Percentiles rank a stretch among this genome's conserved stretches.
phyloP scores from a whole-genome alignment of 352 stramenopile species.

The Globisporangium ultimum region DNA sequence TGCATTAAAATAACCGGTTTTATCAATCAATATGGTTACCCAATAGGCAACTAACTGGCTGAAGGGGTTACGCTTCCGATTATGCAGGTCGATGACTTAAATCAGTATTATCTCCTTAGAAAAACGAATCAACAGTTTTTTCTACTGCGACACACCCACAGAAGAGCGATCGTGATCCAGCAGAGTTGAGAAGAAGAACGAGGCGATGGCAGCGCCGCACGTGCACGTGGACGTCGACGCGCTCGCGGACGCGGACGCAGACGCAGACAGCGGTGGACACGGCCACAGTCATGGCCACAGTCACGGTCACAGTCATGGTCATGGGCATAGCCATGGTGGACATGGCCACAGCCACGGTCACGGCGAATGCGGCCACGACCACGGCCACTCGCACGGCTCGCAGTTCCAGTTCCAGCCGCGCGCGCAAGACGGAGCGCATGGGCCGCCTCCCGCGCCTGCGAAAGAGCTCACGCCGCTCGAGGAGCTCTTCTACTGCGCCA shows the following conservation, averaged over 20 bases:
- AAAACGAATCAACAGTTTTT: no score
- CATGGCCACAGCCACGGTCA: slow-evolving; percentile 8
- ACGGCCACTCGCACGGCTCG: neutral
- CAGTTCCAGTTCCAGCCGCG: slow-evolving; percentile 11
- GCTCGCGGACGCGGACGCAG: neutral
- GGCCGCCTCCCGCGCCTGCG: neutral
- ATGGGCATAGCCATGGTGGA: slow-evolving; percentile 8
- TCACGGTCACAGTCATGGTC: slow-evolving; percentile 8
- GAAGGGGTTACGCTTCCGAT: no score
- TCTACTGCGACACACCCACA: no score
- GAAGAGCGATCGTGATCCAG: no score
- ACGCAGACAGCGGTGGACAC: slow-evolving; percentile 1
- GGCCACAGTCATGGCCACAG: neutral
- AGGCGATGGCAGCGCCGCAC: neutral
- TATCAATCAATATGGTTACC: no score
- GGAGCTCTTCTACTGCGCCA: slow-evolving; percentile 63
- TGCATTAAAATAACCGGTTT: no score
- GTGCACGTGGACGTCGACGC: neutral
- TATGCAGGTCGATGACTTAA: no score
- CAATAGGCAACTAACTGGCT: no score
- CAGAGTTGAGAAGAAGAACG: neutral
- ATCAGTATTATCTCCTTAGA: no score
- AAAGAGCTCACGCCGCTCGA: slow-evolving; percentile 38
- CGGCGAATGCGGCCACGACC: slow-evolving; percentile 1
- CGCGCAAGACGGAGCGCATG: neutral